phyloP scores from a whole-genome alignment of 2,329 filamentous ascomycete genomes.

The Calcarisporium arbuscula region DNA sequence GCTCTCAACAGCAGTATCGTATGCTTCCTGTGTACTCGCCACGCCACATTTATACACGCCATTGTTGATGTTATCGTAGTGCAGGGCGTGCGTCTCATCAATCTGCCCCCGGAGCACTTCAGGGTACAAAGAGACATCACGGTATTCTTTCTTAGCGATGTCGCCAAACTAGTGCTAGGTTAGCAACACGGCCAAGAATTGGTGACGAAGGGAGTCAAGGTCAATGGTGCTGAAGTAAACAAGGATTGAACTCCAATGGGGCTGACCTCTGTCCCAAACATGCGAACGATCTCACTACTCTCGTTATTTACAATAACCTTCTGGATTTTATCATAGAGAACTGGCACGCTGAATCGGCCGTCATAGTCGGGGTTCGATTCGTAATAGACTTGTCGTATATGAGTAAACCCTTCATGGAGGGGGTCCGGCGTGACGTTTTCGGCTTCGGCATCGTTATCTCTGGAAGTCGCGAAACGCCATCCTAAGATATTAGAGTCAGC shows the following conservation, averaged over 20 bases:
- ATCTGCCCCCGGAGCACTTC: constrained; percentile 55
- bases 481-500: not conserved
- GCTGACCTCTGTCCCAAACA: constrained; percentile 67
- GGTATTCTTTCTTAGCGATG: constrained; percentile 52
- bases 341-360: constrained; percentile 80
- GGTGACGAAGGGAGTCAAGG: not conserved
- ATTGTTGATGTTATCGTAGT: constrained; percentile 65
- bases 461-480: constrained; percentile 71
- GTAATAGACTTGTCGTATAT: constrained; percentile 76
- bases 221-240: not conserved
- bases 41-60: constrained; percentile 72
- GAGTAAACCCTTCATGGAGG: constrained; percentile 58
- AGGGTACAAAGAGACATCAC: constrained; percentile 61
- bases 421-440: constrained; percentile 60
- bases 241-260: not conserved
- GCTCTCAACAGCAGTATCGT: constrained; percentile 61
- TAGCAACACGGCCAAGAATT: constrained; percentile 2
- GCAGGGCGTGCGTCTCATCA: constrained; percentile 72
- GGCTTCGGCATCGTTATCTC: constrained; percentile 45
- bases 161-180: constrained; percentile 56
- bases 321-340: constrained; percentile 70
- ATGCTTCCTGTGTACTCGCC: constrained; percentile 73
- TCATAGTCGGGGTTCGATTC: constrained; percentile 61
- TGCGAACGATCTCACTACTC: constrained; percentile 83
- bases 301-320: constrained; percentile 82